These are phyloP conservation scores for Malassezia psittaci DNA, from an alignment of 1,284 basidiomycete species.

Conservation along the genomic window DNA sequence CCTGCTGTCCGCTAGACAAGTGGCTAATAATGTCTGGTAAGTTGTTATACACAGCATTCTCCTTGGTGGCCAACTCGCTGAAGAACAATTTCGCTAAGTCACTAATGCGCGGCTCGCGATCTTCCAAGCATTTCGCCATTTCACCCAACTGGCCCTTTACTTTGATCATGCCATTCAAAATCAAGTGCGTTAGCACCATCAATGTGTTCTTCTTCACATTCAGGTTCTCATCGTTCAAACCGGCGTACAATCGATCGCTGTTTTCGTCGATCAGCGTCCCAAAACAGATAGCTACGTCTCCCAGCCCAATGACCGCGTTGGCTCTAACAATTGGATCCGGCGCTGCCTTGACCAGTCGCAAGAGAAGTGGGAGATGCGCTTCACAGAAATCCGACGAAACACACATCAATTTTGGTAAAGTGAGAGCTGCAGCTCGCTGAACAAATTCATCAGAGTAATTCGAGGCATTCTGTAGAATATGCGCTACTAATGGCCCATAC, in stretches of 20 bases:
- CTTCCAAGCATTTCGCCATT: slow-evolving; percentile 98
- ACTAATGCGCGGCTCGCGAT: slow-evolving; percentile 74
- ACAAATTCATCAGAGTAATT: slow-evolving; percentile 57
- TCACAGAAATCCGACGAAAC: slow-evolving; percentile 91
- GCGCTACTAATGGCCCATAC: slow-evolving; percentile 79
- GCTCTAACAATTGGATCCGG: slow-evolving; percentile 78
- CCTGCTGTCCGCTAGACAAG: slow-evolving; percentile 80
- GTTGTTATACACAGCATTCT: slow-evolving; percentile 98
- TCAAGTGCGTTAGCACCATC: slow-evolving; percentile 95
- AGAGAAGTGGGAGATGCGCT: slow-evolving; percentile 71
- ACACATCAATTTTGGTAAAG: slow-evolving; percentile 93
- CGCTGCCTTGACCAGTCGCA: slow-evolving; percentile 84
- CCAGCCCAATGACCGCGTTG: slow-evolving; percentile 93
- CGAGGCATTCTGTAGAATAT: slow-evolving; percentile 64
- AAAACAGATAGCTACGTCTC: slow-evolving; percentile 93
- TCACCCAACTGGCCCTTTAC: slow-evolving; percentile 97
- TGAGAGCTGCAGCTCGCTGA: slow-evolving; percentile 73
- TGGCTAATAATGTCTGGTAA: slow-evolving; percentile 61
- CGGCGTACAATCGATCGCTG: slow-evolving; percentile 86
- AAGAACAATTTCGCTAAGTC: slow-evolving; percentile 97
- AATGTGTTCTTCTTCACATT: slow-evolving; percentile 97
- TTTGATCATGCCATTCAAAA: slow-evolving; percentile 98
- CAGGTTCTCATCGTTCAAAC: slow-evolving; percentile 71
- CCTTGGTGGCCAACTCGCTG: slow-evolving; percentile 83
- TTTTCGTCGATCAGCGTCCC: slow-evolving; percentile 94